Evolutionary conservation across 2,329 filamentous ascomycete genomes (phyloP), one percentile per base, ranked within the genome.

Genomic region (Basipetospora chlamydospora): DNA sequence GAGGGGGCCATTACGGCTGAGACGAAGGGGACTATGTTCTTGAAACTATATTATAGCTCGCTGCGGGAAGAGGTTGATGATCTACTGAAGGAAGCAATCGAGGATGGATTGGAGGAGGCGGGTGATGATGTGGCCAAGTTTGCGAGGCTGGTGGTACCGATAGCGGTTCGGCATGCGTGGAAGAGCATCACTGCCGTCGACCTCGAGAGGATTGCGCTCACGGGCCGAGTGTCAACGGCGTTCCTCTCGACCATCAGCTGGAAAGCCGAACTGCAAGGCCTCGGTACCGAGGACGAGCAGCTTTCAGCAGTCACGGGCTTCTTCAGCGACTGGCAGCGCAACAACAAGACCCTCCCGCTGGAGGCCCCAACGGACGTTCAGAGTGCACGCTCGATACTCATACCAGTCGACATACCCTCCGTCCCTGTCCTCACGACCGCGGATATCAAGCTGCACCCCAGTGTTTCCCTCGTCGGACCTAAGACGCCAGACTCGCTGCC

Each of bases 401-500:
- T 98, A 37, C 83, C 87, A 0, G 87, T 98, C 11, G 85, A 94
- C 40, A 75, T 98, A 2, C 88, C 88, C 0, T 77, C 80, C 2
- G 67, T 94, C 2, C 74, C 83, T 33, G 73, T 94, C 15, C 72
- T 96, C 0, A 81, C 93, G 55, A 92, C 82, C 0, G 79, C 80
- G 3, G 74, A 80, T 36, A 67, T 88, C 20, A 61, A 63, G 20
- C 56, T 83, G 2, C 40, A 52, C 41, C 25, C 48, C 40, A 48
- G 46, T 48, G 55, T 50, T 38, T 47, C 49, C 38, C 13, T 43
- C 49, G 20, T 53, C 37, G 39, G 54, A 37, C 28, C 22, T 6
- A 17, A 23, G 8, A 4, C 16, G 9, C 21, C 15, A 9, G 26
- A 26, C 16, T 42, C 56, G 58, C 53, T 58, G 10, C 58, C 61